Conservation (phyloP, 176 grass and related monocot genomes). For the Thalia dealbata region DNA sequence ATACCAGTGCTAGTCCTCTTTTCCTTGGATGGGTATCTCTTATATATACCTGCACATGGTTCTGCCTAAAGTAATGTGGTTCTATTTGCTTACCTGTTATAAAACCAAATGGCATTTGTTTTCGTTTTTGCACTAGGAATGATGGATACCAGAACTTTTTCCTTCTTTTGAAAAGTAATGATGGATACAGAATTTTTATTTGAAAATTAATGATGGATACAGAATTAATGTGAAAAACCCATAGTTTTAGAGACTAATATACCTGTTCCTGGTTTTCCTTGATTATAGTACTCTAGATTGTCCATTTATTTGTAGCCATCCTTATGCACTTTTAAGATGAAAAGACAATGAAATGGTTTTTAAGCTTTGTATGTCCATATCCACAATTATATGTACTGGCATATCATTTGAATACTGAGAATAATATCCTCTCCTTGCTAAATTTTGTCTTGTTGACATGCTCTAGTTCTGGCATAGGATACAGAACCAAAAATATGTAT, state of each 20-base stretch:
- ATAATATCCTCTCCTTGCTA: neutral
- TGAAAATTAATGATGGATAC: neutral
- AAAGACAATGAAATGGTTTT: neutral
- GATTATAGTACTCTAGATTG: neutral
- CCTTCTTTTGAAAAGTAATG: too few relatives aligned
- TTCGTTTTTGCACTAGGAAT: neutral
- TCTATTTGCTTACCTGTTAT: neutral
- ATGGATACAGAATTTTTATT: too few relatives aligned
- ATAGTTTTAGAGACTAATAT: neutral
- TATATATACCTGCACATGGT: neutral
- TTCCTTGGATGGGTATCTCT: neutral
- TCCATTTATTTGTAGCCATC: neutral
- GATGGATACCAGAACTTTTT: too few relatives aligned
- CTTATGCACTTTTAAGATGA: neutral
- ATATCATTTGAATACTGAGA: neutral
- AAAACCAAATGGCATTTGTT: neutral
- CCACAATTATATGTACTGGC: neutral
- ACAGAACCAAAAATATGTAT: too few relatives aligned
- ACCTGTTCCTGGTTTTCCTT: neutral
- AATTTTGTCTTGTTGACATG: neutral
- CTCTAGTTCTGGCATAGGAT: neutral
- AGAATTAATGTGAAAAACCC: neutral
- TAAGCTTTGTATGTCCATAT: neutral
- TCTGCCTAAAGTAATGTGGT: neutral
- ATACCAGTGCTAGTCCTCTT: neutral